Conservation (phyloP, 768 basidiomycete genomes). For the Hygrocybe coccinea region DNA sequence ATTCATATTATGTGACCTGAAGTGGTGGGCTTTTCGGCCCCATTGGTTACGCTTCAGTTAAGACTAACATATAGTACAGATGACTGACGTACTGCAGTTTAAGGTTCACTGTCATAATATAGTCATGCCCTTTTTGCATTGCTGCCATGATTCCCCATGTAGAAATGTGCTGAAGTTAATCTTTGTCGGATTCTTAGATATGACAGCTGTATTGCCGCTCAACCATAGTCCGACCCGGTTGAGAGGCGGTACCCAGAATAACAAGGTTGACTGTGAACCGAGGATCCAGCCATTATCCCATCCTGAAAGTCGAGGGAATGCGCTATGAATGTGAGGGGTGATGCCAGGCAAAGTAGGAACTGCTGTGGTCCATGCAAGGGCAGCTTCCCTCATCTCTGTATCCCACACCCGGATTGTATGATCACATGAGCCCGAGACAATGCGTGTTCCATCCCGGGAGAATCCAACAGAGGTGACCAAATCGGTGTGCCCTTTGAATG, state of each 20-base stretch:
- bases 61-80: no score
- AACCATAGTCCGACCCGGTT: conserved; percentile 4
- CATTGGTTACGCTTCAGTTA: no score
- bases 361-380: no score
- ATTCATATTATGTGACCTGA: no score
- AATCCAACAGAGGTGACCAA: conserved; percentile 18
- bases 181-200: not conserved
- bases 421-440: conserved; percentile 25
- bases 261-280: not conserved
- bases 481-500: conserved; percentile 12
- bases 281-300: conserved; percentile 3
- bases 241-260: conserved; percentile 9
- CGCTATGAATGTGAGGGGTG: no score
- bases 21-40: no score
- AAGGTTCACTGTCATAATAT: no score
- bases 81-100: no score
- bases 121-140: no score
- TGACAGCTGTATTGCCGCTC: conserved; percentile 4
- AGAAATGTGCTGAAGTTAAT: conserved; percentile 2
- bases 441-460: conserved; percentile 21
- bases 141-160: not conserved
- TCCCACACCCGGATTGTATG: conserved; percentile 14
- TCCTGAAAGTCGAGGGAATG: no score
- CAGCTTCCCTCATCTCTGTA: conserved; percentile 5
- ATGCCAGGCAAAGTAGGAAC: no score